Percentiles rank a stretch among this genome's conserved stretches.
Conservation (phyloP, 202 grass and related monocot species). For the Carex arenaria region DNA sequence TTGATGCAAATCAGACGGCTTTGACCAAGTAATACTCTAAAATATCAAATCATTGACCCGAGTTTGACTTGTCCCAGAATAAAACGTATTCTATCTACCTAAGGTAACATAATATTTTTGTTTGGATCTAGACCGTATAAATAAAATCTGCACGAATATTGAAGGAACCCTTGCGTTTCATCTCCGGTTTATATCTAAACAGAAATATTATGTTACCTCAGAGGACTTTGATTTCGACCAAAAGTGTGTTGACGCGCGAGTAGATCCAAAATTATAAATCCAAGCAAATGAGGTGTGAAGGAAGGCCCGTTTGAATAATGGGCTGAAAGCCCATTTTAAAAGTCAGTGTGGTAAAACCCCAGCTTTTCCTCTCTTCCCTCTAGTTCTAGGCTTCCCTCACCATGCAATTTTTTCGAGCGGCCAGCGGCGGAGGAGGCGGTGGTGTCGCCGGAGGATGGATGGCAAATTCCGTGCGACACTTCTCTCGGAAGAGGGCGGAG, state of each 20-base stretch:
- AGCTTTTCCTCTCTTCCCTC: neutral
- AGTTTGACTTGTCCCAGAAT: no score
- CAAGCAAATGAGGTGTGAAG: neutral
- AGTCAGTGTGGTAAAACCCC: neutral
- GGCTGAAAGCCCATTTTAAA: neutral
- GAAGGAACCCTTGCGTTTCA: no score
- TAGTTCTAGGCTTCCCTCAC: neutral
- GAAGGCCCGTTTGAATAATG: neutral
- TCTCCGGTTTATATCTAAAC: no score
- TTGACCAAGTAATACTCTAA: no score
- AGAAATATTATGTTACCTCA: no score
- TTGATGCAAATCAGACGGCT: no score
- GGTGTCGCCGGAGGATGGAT: slow-evolving; percentile 24
- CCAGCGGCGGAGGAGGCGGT: neutral
- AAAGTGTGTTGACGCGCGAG: neutral
- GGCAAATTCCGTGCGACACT: slow-evolving; percentile 44
- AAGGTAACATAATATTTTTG: no score
- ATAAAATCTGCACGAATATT: no score
- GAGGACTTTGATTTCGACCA: no score
- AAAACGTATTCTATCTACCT: no score
- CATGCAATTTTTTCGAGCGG: slow-evolving; percentile 57
- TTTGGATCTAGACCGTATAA: no score
- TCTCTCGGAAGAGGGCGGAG: slow-evolving; percentile 64
- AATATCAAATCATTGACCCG: no score
- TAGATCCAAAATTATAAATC: neutral